These are phyloP conservation scores for Bassia scoparia DNA, from an alignment of 148 eudicot species.

Conservation along the genomic window DNA sequence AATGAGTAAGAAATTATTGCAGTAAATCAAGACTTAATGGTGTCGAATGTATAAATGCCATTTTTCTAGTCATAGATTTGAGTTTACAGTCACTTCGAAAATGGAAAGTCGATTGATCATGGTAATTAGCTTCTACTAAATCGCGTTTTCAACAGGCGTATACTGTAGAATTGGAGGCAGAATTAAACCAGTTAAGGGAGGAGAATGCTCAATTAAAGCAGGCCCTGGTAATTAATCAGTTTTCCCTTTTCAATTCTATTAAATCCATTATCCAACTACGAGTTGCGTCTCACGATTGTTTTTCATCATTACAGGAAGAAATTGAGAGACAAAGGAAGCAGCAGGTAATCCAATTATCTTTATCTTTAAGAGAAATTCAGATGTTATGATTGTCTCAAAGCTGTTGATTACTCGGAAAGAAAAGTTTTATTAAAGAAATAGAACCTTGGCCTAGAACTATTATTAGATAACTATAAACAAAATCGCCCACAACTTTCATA, in stretches of 20 bases:
- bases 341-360: constrained; percentile 34
- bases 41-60: not conserved
- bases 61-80: not conserved
- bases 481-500: not conserved
- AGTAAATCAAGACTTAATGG: not conserved
- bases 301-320: constrained; percentile 38
- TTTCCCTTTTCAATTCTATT: not conserved
- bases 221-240: constrained; percentile 36
- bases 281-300: constrained; percentile 3
- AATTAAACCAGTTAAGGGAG: constrained; percentile 58
- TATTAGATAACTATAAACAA: not conserved
- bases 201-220: constrained; percentile 55
- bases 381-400: not conserved
- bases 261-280: not conserved
- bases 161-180: constrained; percentile 86
- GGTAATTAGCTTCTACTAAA: not conserved
- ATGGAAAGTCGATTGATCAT: no score
- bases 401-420: not conserved
- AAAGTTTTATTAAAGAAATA: not conserved
- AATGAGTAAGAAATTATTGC: not conserved
- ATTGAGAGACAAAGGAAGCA: constrained; percentile 46
- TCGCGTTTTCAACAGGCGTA: constrained; percentile 51
- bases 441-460: not conserved
- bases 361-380: not conserved
- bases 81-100: not conserved